Percentiles rank a stretch among this genome's conserved stretches.
These are phyloP conservation scores for Solanum pimpinellifolium DNA, from an alignment of 257 asterid genomes.

Conservation along the genomic window DNA sequence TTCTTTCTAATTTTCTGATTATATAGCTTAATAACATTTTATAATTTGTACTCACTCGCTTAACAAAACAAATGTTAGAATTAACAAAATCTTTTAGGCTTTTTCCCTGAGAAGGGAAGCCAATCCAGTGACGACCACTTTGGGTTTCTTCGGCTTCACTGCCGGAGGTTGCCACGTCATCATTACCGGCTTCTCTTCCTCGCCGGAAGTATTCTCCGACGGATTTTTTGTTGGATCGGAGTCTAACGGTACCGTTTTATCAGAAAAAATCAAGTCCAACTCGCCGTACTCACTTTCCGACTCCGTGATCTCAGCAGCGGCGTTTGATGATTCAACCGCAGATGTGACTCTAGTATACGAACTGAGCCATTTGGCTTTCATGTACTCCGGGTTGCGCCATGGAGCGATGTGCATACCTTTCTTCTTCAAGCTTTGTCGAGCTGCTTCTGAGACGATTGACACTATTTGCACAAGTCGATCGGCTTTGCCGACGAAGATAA, in stretches of 20 bases:
- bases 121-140: slow-evolving; percentile 65
- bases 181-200: slow-evolving; percentile 16
- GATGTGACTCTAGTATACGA: slow-evolving; percentile 33
- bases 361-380: slow-evolving; percentile 77
- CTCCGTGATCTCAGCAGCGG: not conserved
- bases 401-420: slow-evolving; percentile 95
- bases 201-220: slow-evolving; percentile 9
- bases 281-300: slow-evolving; percentile 41
- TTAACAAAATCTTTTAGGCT: slow-evolving; percentile 16
- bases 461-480: slow-evolving; percentile 77
- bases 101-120: slow-evolving; percentile 77
- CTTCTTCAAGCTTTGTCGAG: slow-evolving; percentile 66
- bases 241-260: slow-evolving; percentile 1
- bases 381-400: slow-evolving; percentile 83
- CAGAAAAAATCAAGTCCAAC: slow-evolving; percentile 52
- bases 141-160: slow-evolving; percentile 43
- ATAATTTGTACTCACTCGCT: not conserved
- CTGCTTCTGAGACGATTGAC: slow-evolving; percentile 66
- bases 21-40: not conserved
- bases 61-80: not conserved
- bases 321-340: slow-evolving; percentile 12
- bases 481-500: slow-evolving; percentile 61
- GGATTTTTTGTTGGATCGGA: not conserved
- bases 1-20: slow-evolving; percentile 9
- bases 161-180: slow-evolving; percentile 72